Base-by-base conservation (phyloP, 805 yeast species). In the Saturnispora zaruensis region DNA sequence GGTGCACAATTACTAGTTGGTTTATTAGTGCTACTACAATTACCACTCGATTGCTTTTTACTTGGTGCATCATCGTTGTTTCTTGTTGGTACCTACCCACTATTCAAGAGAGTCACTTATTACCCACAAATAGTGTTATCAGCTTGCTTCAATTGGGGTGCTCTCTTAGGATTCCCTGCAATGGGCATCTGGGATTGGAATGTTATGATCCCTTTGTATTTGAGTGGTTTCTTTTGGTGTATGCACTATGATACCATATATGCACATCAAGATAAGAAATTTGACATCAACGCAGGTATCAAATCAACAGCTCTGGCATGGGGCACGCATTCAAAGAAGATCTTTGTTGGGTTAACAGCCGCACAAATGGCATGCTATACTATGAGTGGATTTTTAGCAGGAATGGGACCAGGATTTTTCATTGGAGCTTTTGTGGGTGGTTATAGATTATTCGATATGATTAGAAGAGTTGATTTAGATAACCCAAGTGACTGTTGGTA, bases 241-340 rank as follows among this genome's bases (percentile, higher is more conserved):
- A 87, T 93, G 90, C 82, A 82, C 47, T 93, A 93, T 67, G 99
- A 93, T 66, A 88, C 99, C 2, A 79, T 93, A 37, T 93, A 93
- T 65, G 99, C 99, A 0, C 99, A 93, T 64, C 99, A 93, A 69
- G 99, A 93, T 67, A 93, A 93, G 68, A 68, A 66, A 47, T 93
- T 84, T 60, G 99, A 93, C 67, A 69, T 87, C 48, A 74, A 77
- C 51, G 97, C 96, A 0, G 99, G 99, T 20, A 84, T 93, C 57
- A 89, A 89, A 65, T 87, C 96, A 2, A 89, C 98, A 0, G 99
- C 99, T 6, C 74, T 93, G 57, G 90, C 86, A 2, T 95, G 99
- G 99, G 95, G 95, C 7, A 77, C 76, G 21, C 75, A 78, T 30
- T 78, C 96, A 0, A 89, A 85, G 63, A 75, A 79, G 9, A 78